Percentiles rank a stretch among this genome's conserved stretches.
Evolutionary conservation across 257 asterid species (phyloP).

Genomic region (Solanum etuberosum): DNA sequence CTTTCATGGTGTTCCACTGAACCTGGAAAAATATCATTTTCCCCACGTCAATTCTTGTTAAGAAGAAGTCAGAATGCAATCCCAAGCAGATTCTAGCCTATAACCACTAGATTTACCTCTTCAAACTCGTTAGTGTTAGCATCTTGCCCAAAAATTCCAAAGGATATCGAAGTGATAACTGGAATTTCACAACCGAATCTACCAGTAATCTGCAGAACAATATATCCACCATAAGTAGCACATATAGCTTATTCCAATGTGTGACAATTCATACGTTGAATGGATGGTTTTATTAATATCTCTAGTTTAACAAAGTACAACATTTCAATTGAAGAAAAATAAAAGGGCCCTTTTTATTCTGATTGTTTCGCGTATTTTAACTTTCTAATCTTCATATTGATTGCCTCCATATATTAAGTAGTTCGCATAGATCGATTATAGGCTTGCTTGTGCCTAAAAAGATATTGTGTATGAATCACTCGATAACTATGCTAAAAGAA

Average conservation of each 20-base stretch:
- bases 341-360: not conserved
- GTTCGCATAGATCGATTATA: not conserved
- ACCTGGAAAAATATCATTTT: slow-evolving; percentile 30
- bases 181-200: slow-evolving; percentile 50
- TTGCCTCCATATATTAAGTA: not conserved
- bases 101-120: slow-evolving; percentile 37
- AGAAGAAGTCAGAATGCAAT: not conserved
- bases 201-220: slow-evolving; percentile 38
- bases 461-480: not conserved
- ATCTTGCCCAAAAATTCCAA: slow-evolving; percentile 67
- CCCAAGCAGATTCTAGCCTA: not conserved
- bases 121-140: slow-evolving; percentile 38
- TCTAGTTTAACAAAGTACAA: not conserved
- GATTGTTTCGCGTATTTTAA: not conserved
- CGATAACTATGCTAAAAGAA: not conserved
- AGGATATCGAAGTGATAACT: slow-evolving; percentile 36
- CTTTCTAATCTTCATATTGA: not conserved
- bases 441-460: not conserved
- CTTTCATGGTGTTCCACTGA: slow-evolving; percentile 48
- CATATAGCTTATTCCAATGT: not conserved
- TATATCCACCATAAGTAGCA: not conserved
- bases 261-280: not conserved
- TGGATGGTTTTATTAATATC: not conserved
- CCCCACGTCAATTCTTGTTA: not conserved
- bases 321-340: not conserved